Conservation (phyloP, 2,329 filamentous ascomycete species). For the Trichoderma arundinaceum region DNA sequence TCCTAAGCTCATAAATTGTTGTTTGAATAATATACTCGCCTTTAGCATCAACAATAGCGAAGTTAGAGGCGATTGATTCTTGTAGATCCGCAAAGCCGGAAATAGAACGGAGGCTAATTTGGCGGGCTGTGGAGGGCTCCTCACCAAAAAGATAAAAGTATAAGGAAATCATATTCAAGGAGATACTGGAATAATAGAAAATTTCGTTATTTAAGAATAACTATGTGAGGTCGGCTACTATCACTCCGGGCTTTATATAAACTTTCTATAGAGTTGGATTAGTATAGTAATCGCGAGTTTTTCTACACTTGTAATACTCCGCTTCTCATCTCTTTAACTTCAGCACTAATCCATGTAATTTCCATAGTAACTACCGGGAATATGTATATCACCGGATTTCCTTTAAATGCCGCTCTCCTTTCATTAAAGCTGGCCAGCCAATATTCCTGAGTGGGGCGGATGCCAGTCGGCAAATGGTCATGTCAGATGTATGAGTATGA, state of each 20-base stretch:
- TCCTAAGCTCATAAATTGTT: background rate
- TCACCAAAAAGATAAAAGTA: constrained; percentile 52
- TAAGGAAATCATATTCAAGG: background rate
- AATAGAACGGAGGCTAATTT: constrained; percentile 45
- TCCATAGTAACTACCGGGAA: background rate
- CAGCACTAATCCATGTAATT: background rate
- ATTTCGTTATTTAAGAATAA: background rate
- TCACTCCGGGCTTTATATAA: background rate
- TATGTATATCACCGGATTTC: background rate
- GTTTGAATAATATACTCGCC: constrained; percentile 39
- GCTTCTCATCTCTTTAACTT: background rate
- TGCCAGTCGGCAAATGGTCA: background rate
- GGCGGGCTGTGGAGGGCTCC: constrained; percentile 43
- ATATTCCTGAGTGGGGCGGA: background rate
- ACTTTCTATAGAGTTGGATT: background rate
- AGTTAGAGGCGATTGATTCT: constrained; percentile 49
- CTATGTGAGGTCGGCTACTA: background rate
- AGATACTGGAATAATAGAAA: too few species aligned
- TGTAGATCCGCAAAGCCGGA: constrained; percentile 46
- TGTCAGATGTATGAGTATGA: background rate
- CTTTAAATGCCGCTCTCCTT: background rate
- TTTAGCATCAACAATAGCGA: constrained; percentile 50
- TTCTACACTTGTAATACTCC: background rate
- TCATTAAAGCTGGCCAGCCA: background rate
- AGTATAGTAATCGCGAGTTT: background rate